Conservation (phyloP, 306 rosid genomes). For the Fragaria ananassa region DNA sequence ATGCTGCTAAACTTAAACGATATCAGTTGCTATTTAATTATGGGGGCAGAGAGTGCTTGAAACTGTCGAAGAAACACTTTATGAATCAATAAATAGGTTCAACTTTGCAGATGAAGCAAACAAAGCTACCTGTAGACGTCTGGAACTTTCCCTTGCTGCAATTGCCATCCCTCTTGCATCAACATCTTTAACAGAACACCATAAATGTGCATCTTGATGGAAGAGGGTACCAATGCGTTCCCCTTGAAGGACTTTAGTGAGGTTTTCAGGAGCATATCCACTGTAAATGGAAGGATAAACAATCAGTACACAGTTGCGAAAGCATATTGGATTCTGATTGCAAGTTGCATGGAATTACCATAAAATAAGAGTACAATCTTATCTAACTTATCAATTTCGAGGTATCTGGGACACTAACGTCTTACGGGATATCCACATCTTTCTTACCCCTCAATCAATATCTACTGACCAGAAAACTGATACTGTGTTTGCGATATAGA, state of each 20-base stretch:
- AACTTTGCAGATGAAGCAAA: slow-evolving; percentile 6
- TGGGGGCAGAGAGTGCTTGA: not conserved
- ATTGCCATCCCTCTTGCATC: slow-evolving; percentile 89
- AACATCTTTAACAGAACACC: slow-evolving; percentile 60
- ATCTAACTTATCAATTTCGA: not conserved
- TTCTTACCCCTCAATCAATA: not conserved
- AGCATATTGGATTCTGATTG: slow-evolving; percentile 18
- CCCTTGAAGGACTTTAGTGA: slow-evolving; percentile 82
- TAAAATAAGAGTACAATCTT: not conserved
- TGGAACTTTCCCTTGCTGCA: slow-evolving; percentile 95
- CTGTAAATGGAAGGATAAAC: slow-evolving; percentile 38
- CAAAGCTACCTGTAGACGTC: slow-evolving; percentile 76
- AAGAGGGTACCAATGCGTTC: slow-evolving; percentile 86
- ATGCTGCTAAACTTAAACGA: slow-evolving; percentile 21
- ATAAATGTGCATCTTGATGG: slow-evolving; percentile 81
- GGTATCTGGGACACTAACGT: not conserved
- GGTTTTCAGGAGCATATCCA: slow-evolving; percentile 72
- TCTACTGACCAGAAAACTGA: not conserved
- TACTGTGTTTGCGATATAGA: not conserved
- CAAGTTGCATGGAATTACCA: slow-evolving; percentile 13
- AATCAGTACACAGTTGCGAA: not conserved
- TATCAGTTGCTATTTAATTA: not conserved
- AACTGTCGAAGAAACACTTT: not conserved
- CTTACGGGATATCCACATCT: not conserved
- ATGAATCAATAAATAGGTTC: not conserved